Percentiles rank a stretch among this genome's conserved stretches.
phyloP scores from a whole-genome alignment of 805 yeast genomes.

The Pichia californica region DNA sequence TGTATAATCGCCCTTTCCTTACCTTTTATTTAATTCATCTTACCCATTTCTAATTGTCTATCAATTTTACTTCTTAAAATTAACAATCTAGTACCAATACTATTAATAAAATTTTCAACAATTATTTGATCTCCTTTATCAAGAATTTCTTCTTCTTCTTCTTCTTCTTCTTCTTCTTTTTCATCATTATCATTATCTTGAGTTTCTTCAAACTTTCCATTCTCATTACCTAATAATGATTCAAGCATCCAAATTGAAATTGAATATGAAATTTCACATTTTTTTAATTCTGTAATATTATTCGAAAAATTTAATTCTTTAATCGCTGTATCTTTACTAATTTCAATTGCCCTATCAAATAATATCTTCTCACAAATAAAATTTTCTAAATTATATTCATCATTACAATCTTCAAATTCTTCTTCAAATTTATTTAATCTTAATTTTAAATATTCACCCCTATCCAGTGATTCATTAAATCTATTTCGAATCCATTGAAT shows the following conservation, averaged over 20 bases:
- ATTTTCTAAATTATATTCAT: conserved; percentile 11
- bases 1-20: too few species aligned
- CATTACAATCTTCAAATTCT: conserved; percentile 9
- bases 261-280: conserved; percentile 84
- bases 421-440: conserved; percentile 46
- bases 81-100: conserved; percentile 76
- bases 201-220: too few species aligned
- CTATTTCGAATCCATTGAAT: conserved; percentile 89
- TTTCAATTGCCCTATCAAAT: conserved; percentile 90
- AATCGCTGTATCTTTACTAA: conserved; percentile 86
- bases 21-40: too few species aligned
- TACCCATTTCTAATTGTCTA: neutral
- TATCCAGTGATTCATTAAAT: conserved; percentile 83
- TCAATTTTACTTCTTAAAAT: conserved; percentile 56
- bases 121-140: conserved; percentile 69
- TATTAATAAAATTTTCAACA: conserved; percentile 73
- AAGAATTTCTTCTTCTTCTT: conserved; percentile 25
- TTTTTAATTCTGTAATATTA: conserved; percentile 55
- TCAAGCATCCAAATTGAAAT: conserved; percentile 95
- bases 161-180: neutral
- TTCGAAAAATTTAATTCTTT: conserved; percentile 47
- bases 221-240: conserved; percentile 58
- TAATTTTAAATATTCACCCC: conserved; percentile 71
- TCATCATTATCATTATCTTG: conserved; percentile 11
- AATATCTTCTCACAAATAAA: conserved; percentile 77